phyloP scores from a whole-genome alignment of 1,284 basidiomycete species.

The Trichosporon asahii region DNA sequence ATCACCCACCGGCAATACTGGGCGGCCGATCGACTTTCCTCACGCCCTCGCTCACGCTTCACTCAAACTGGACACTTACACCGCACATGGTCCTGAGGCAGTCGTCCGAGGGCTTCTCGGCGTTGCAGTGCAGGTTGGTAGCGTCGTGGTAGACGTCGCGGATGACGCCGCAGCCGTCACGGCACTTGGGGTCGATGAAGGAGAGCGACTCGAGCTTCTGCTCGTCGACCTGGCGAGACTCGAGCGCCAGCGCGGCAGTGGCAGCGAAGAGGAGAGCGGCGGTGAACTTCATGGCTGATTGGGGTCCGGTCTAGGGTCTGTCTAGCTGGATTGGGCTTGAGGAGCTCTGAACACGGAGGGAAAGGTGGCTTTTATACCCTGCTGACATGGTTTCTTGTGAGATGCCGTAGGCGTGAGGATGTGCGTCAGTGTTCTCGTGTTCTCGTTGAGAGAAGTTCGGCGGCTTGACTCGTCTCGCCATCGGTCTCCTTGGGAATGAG shows the following conservation, averaged over 20 bases:
- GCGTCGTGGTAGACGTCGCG: background rate
- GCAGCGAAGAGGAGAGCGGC: background rate
- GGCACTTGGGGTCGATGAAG: background rate
- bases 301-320: background rate
- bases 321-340: background rate
- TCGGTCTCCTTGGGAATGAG: background rate
- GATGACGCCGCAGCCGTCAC: background rate
- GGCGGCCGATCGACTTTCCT: no score
- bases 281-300: background rate
- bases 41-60: no score
- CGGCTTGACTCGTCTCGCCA: slow-evolving; percentile 1
- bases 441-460: background rate
- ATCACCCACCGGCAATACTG: no score
- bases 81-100: background rate
- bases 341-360: background rate
- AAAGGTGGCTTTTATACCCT: background rate
- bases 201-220: background rate
- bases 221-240: background rate
- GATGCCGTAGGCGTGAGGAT: background rate
- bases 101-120: background rate
- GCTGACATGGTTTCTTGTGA: background rate
- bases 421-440: background rate
- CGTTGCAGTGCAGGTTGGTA: background rate
- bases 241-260: background rate
- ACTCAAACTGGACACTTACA: background rate